Evolutionary conservation across 2,329 filamentous ascomycete genomes (phyloP).

Genomic region (Penicillium aurantiogriseum): DNA sequence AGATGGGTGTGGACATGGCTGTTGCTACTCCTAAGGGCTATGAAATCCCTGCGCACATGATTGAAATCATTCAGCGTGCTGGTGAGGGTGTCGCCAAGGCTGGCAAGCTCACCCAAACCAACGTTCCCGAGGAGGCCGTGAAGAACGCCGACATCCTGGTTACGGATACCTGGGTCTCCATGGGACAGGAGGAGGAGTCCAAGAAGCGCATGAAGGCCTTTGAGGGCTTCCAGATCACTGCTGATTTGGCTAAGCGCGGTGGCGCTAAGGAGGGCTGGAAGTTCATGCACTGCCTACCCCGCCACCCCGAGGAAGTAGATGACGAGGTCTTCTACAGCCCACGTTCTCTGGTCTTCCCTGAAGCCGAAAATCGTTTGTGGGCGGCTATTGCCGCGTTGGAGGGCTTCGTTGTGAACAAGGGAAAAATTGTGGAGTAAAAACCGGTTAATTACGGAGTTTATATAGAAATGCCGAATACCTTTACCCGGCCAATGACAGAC

Average conservation of each 20-base stretch:
- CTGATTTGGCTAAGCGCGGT: conserved; percentile 75
- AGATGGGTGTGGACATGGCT: conserved; percentile 80
- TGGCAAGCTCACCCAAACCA: conserved; percentile 72
- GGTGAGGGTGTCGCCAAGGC: conserved; percentile 56
- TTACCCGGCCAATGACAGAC: conserved; percentile 10
- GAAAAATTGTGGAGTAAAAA: conserved; percentile 57
- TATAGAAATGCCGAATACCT: background rate
- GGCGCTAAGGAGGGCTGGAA: conserved; percentile 88
- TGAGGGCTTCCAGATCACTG: conserved; percentile 85
- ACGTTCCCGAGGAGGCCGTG: conserved; percentile 77
- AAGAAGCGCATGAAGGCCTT: conserved; percentile 77
- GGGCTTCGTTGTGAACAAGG: conserved; percentile 91
- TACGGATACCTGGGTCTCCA: conserved; percentile 97
- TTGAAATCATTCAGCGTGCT: conserved; percentile 66
- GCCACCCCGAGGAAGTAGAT: conserved; percentile 87
- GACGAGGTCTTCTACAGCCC: conserved; percentile 93
- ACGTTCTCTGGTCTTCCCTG: conserved; percentile 83
- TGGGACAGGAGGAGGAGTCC: conserved; percentile 91
- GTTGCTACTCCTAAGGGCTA: conserved; percentile 87
- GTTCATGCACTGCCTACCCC: conserved; percentile 97
- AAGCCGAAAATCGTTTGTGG: conserved; percentile 94
- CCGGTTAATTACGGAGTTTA: background rate
- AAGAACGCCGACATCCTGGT: conserved; percentile 85
- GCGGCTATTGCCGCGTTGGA: conserved; percentile 83
- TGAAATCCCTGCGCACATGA: conserved; percentile 74